Percentiles rank a stretch among this genome's conserved stretches.
phyloP scores from a whole-genome alignment of 1,284 basidiomycete genomes.

The Irpex sp. region DNA sequence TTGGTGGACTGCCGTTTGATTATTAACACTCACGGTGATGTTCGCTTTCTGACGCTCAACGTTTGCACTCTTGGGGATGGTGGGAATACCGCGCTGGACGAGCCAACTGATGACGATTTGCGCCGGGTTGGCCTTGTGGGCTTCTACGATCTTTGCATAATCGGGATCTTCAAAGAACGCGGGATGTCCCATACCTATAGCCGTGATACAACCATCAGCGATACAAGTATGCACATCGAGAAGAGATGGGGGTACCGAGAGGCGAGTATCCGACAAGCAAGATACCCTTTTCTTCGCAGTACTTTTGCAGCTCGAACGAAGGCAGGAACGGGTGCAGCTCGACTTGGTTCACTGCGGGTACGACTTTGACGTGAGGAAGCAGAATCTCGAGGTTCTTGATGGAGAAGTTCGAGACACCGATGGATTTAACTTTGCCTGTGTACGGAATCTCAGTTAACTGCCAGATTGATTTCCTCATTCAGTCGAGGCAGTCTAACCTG shows the following conservation, averaged over 20 bases:
- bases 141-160: slow-evolving; percentile 43
- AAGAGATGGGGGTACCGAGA: slow-evolving; percentile 36
- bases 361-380: slow-evolving; percentile 34
- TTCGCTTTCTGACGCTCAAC: slow-evolving; percentile 44
- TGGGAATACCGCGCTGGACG: slow-evolving; percentile 37
- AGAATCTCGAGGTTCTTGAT: slow-evolving; percentile 46
- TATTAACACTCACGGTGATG: slow-evolving; percentile 30
- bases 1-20: background rate
- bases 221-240: background rate
- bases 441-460: too few relatives aligned
- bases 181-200: slow-evolving; percentile 19
- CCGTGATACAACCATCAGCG: slow-evolving; percentile 3
- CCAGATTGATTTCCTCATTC: too few relatives aligned
- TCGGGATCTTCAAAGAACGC: slow-evolving; percentile 20
- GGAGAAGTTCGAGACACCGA: slow-evolving; percentile 71
- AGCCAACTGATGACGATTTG: slow-evolving; percentile 55
- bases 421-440: slow-evolving; percentile 44
- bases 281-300: slow-evolving; percentile 56
- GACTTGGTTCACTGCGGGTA: slow-evolving; percentile 65
- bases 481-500: slow-evolving; percentile 23
- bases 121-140: slow-evolving; percentile 40
- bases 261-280: slow-evolving; percentile 67
- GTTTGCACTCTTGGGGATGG: slow-evolving; percentile 48
- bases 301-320: slow-evolving; percentile 50
- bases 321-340: slow-evolving; percentile 60